Base-by-base conservation (phyloP, 441 rosid genomes). In the Aquilaria agallochum region DNA sequence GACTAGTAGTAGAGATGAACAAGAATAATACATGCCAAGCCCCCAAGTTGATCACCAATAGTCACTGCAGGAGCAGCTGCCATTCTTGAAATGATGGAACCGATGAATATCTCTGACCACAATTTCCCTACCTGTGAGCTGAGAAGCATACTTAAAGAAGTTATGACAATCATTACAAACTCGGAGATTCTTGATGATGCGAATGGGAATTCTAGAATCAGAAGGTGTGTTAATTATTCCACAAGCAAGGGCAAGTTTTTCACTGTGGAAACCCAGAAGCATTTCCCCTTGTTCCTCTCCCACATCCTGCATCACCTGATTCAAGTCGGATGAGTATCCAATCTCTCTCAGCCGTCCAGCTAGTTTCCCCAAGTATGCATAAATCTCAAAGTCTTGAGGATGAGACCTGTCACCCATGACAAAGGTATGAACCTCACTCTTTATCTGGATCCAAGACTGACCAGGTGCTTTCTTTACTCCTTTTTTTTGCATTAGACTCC, bases 401-500 rank as follows among this genome's bases (percentile, higher is more conserved):
- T 76, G 73, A 0, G 66, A 69, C 20, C 68, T 50, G 59, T 73
- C 80, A 20, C 68, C 77, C 63, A 57, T 48, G 9, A 61, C 55
- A 60, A 76, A 73, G 27, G 66, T 36, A 14, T 70, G 74, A 33
- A 68, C 55, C 56, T 42, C 60, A 56, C 73, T 65, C 56, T 68
- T 74, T 50, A 71, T 69, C 27, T 68, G 63, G 55, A 77, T 74
- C 82, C 78, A 74, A 7, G 82, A 77, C 50, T 74, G 72, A 48
- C 78, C 78, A 11, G 82, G 76, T 40, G 61, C 55, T 59, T 71
- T 77, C 30, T 42, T 63, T 56, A 77, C 55, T 14, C 78, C 72
- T 66, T 72, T 64, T 34, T 58, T 55, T 40, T 45, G 75, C 77
- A 72, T 72, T 52, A 68, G 50, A 14, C 63, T 62, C 62, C 77